Evolutionary conservation across 495 filamentous ascomycete genomes (phyloP), one percentile per base, ranked within the genome.

Genomic region (Penicillium herquei): DNA sequence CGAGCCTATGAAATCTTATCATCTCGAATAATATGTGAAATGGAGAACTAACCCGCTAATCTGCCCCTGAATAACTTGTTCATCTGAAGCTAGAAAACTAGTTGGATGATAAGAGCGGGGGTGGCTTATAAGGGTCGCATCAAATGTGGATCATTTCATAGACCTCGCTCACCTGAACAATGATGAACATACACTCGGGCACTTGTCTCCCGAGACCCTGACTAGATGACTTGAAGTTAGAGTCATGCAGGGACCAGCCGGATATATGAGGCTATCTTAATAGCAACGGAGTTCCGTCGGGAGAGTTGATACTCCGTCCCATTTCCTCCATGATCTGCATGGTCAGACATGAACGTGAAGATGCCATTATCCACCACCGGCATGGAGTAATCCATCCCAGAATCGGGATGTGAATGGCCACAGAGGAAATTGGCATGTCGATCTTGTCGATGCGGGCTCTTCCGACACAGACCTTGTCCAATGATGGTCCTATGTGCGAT

Each of bases 91-190:
- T 30, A 13, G 16, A 8, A 11, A 21, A 10, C 9, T 42, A 42
- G 21, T 26, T 32, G 26, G 43, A 31, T 26, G 43, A 46, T 46
- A 46, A 46, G 43, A 46, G 43, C 43, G 43, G 43, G 43, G 43
- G 43, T 46, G 43, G 43, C 43, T 46, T 46, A 12, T 44, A 21
- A 46, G 43, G 43, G 43, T 46, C 43, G n/a, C 43, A 46, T 46
- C 43, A 46, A 13, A 46, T 46, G 43, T 46, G 43, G 43, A 46
- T 46, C 43, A 10, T 37, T 37, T 13, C 21, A 26, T 26, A 1
- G 4, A 26, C 21, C 21, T 26, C 21, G 21, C 34, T 37, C 34
- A 37, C 34, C 34, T 13, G 12, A 37, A 37, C 21, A 26, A 26
- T 26, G 21, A 26, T 26, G 21, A 26, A 26, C 21, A 26, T 26